A percentile compares a stretch with the other conserved stretches of the same genome.
These are phyloP conservation scores for Colletotrichum navitas DNA, from an alignment of 2,329 filamentous ascomycete genomes.

Conservation along the genomic window DNA sequence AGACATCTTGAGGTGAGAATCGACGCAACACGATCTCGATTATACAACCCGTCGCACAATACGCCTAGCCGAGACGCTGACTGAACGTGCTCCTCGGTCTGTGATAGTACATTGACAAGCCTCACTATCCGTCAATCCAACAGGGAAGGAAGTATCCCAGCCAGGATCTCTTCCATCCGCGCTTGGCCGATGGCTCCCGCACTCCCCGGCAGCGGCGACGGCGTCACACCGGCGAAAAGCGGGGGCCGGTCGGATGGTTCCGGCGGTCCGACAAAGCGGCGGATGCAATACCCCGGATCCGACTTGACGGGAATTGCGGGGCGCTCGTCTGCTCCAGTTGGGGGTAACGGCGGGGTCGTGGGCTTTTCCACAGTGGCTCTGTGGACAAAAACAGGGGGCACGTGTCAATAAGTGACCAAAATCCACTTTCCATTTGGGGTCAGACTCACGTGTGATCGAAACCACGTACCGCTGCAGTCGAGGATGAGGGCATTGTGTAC, in stretches of 20 bases:
- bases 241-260: conserved; percentile 7
- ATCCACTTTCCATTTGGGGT: not conserved
- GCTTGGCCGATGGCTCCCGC: not conserved
- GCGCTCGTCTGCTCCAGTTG: conserved; percentile 1
- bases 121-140: conserved; percentile 22
- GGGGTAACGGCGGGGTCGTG: conserved; percentile 13
- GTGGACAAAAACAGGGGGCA: not conserved
- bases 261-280: conserved; percentile 22
- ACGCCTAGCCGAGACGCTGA: not conserved
- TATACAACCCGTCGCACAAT: not conserved
- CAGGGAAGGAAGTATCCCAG: conserved; percentile 6
- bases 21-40: not conserved
- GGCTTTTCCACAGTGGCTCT: not conserved
- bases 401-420: not conserved
- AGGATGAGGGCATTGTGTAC: conserved; percentile 25
- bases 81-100: not conserved
- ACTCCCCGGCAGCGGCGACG: not conserved
- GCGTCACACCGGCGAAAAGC: not conserved
- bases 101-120: not conserved
- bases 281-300: conserved; percentile 20
- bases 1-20: not conserved
- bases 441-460: conserved; percentile 5
- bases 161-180: conserved; percentile 24
- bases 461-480: conserved; percentile 20
- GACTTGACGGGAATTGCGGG: conserved; percentile 31